phyloP scores from a whole-genome alignment of 2,329 filamentous ascomycete genomes.

The Colletotrichum salicis region DNA sequence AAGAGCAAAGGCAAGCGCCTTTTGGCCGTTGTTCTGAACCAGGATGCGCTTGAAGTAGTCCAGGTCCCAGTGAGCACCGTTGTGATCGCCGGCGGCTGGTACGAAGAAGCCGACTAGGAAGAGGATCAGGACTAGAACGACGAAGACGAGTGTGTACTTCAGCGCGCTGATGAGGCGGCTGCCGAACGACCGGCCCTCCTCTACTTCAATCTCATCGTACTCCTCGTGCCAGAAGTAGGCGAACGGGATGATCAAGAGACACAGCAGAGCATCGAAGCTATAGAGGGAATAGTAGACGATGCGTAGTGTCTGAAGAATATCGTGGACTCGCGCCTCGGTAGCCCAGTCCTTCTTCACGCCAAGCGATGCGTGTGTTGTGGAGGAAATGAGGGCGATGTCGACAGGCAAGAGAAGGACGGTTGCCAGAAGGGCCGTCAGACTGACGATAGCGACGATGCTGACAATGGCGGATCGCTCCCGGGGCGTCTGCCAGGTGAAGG shows the following conservation, averaged over 20 bases:
- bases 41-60: conserved; percentile 92
- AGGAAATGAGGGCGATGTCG: conserved; percentile 93
- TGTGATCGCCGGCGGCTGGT: conserved; percentile 76
- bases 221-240: conserved; percentile 99
- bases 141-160: conserved; percentile 90
- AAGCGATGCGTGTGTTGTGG: conserved; percentile 78
- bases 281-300: conserved; percentile 94
- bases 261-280: conserved; percentile 89
- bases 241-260: conserved; percentile 90
- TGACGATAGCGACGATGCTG: conserved; percentile 86
- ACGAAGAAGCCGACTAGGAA: conserved; percentile 96
- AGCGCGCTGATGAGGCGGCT: conserved; percentile 83
- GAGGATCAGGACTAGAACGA: conserved; percentile 81
- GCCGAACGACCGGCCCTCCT: conserved; percentile 77
- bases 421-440: conserved; percentile 86
- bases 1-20: conserved; percentile 88
- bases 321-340: conserved; percentile 80
- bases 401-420: conserved; percentile 93
- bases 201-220: conserved; percentile 89
- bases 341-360: conserved; percentile 96
- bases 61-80: conserved; percentile 77
- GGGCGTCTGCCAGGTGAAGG: conserved; percentile 90
- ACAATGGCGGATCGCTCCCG: conserved; percentile 86
- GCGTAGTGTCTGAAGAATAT: conserved; percentile 82
- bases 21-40: conserved; percentile 88